Conservation (phyloP, 108 stramenopile species). For the Cyclotella baltica region DNA sequence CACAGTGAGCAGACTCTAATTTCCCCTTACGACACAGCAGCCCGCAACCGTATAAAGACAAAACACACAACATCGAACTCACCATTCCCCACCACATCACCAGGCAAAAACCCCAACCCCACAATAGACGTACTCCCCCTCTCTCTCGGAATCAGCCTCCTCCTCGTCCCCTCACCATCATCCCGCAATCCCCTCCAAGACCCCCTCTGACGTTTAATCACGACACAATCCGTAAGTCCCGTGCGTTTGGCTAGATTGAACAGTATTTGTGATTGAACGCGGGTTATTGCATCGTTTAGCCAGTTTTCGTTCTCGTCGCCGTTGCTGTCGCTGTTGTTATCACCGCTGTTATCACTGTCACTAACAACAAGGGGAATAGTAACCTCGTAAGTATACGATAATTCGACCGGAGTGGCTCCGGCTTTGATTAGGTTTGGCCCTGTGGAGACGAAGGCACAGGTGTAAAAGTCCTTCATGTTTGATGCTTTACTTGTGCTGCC, state of each 20-base stretch:
- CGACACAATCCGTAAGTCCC: constrained; percentile 21
- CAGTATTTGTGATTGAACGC: constrained; percentile 17
- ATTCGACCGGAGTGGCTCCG: constrained; percentile 7
- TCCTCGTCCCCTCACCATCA: neutral
- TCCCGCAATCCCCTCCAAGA: neutral
- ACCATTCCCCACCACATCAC: constrained; percentile 9
- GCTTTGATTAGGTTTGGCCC: neutral
- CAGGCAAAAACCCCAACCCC: constrained; percentile 12
- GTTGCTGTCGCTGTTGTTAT: no score
- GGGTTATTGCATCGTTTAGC: constrained; percentile 16
- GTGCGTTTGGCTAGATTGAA: neutral
- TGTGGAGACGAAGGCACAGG: constrained; percentile 15
- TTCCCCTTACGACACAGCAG: neutral
- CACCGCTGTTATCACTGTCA: neutral
- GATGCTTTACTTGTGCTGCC: no score
- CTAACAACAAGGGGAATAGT: constrained; percentile 7
- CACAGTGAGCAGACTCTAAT: neutral
- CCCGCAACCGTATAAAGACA: neutral
- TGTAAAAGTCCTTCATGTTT: constrained; percentile 29
- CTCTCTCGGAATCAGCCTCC: constrained; percentile 11
- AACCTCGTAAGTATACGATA: constrained; percentile 28
- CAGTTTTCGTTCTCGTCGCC: no score
- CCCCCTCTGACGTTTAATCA: neutral
- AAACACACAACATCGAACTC: neutral
- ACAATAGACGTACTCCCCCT: constrained; percentile 23